Base-by-base conservation (phyloP, 768 basidiomycete species). In the Mycena filopes region DNA sequence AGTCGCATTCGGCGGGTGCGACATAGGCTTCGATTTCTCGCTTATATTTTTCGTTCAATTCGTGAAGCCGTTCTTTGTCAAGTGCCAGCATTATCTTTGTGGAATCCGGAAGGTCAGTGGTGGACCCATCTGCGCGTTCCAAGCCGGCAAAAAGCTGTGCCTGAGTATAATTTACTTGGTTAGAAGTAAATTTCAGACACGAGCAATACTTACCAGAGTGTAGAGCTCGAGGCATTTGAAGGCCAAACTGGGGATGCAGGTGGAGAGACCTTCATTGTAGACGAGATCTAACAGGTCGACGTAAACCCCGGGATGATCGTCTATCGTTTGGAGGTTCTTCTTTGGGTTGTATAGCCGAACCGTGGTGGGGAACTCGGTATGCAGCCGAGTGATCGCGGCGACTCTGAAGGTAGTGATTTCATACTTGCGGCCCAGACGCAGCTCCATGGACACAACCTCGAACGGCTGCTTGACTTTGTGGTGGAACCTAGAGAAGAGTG, bases 391-490 rank as follows among this genome's bases (percentile, higher is more conserved):
- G 33, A 21, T 9, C 10, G 60, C 51, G 29, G 54, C 51, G 6
- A 23, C 2, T 16, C 54, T 61, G 23, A 61, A 61, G n/a, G 23
- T 3, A 2, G 25, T 33, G 3, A 42, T 43, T 16, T 61, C 60
- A 38, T 54, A 61, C 23, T 61, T 61, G 21, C 60, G 60, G 11
- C 60, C 60, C 23, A 61, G 45, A 9, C 60, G 50, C 33, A 54
- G 23, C 8, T 20, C 47, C 8, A 3, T 6, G 4, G 51, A 43
- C 6, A 61, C 16, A 18, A 40, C 12, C 4, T 54, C 43, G 23
- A 61, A 43, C 18, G 2, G 26, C 6, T 13, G 41, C 20, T 55
- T 55, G 0, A 3, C 0, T 25, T 21, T 29, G 41, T 12, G 15
- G 41, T 43, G 41, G 28, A 55, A 55, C 4, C 54, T 55, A 55